Conservation (phyloP, 2,329 filamentous ascomycete genomes). For the Arthrinium phaeospermum region DNA sequence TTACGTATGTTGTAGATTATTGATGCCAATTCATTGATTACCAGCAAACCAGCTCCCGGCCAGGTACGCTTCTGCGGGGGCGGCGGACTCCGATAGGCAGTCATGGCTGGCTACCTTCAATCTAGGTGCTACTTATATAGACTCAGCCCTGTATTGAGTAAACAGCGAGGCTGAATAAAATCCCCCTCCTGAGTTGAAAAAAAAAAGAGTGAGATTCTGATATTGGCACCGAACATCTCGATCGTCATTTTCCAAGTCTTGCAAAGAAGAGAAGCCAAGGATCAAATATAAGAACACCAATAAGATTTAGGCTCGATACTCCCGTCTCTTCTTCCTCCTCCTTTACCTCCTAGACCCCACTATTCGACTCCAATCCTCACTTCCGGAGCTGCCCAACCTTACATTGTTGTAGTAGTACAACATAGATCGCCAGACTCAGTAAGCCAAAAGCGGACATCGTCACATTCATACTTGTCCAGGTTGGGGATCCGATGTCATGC, state of each 20-base stretch:
- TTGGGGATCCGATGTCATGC: background rate
- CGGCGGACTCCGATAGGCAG: conserved; percentile 3
- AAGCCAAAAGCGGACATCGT: background rate
- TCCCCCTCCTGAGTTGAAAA: background rate
- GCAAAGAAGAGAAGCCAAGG: background rate
- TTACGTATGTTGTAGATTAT: background rate
- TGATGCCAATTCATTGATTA: no score
- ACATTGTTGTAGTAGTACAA: background rate
- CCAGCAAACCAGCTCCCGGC: background rate
- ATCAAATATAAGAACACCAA: background rate
- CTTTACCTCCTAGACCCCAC: background rate
- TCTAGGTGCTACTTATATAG: background rate
- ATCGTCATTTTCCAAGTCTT: background rate
- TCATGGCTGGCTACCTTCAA: background rate
- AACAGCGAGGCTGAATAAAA: background rate
- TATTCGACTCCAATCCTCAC: background rate
- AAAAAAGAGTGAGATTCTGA: conserved; percentile 14
- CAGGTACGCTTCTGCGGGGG: conserved; percentile 1
- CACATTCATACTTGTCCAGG: background rate
- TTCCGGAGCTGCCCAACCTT: background rate
- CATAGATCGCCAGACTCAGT: background rate
- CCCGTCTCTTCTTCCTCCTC: background rate
- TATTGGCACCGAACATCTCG: background rate
- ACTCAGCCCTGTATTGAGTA: conserved; percentile 9
- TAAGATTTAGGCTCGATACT: background rate